Conservation (phyloP, 345 rosid species). For the Atalantia buxifolia region DNA sequence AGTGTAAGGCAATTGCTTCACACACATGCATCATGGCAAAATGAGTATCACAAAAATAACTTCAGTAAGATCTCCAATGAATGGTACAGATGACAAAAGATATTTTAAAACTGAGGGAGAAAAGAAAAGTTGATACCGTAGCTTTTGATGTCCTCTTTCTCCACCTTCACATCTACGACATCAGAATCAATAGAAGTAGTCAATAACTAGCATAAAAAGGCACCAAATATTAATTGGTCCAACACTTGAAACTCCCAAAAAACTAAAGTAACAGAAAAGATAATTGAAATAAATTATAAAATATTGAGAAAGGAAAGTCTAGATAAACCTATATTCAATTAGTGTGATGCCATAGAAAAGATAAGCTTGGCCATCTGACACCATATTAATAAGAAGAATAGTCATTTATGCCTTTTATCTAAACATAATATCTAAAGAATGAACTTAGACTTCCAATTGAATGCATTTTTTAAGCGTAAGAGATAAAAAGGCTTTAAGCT, state of each 20-base stretch:
- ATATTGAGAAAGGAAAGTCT: background rate
- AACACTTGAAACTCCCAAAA: constrained; percentile 3
- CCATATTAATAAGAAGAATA: background rate
- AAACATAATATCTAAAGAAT: background rate
- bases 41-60: background rate
- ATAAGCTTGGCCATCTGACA: background rate
- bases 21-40: background rate
- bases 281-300: background rate
- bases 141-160: constrained; percentile 80
- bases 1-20: background rate
- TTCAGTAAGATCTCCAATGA: background rate
- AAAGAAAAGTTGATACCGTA: constrained; percentile 39
- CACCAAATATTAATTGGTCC: background rate
- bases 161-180: constrained; percentile 66
- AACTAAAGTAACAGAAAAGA: background rate
- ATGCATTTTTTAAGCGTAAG: background rate
- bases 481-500: constrained; percentile 12
- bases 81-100: background rate
- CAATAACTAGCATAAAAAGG: constrained; percentile 4
- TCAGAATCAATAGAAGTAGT: constrained; percentile 21
- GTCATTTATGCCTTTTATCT: background rate
- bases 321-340: background rate
- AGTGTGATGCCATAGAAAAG: background rate
- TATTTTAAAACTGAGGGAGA: constrained; percentile 1
- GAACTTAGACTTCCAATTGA: background rate